phyloP scores from a whole-genome alignment of 495 filamentous ascomycete genomes.

The Aspergillus nanangensis region DNA sequence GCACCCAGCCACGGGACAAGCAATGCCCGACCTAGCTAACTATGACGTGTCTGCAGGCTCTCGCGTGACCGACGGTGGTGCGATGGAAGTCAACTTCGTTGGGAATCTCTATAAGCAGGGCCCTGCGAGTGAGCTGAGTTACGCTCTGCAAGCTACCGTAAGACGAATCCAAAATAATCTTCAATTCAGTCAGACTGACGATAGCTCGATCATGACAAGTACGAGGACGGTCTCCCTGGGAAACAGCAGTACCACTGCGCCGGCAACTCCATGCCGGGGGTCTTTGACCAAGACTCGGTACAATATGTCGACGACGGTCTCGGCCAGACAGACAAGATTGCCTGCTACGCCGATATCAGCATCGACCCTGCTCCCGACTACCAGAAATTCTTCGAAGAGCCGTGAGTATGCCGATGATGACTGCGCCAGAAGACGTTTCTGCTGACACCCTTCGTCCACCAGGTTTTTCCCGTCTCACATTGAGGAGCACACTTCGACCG shows the following conservation, averaged over 20 bases:
- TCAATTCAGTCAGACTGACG: too few relatives aligned
- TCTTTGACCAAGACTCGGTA: slow-evolving; percentile 8
- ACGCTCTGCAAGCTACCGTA: slow-evolving; percentile 4
- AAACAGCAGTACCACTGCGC: slow-evolving; percentile 10
- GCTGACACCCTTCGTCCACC: not conserved
- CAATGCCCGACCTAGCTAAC: not conserved
- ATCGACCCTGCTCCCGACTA: slow-evolving; percentile 7
- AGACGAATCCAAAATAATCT: too few relatives aligned
- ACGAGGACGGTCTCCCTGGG: slow-evolving; percentile 7
- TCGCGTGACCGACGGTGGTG: slow-evolving; percentile 8
- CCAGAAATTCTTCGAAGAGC: slow-evolving; percentile 10
- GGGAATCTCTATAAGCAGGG: slow-evolving; percentile 10
- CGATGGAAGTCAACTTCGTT: slow-evolving; percentile 11
- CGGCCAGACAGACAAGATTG: slow-evolving; percentile 5
- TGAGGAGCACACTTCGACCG: slow-evolving; percentile 6
- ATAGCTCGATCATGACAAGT: too few relatives aligned
- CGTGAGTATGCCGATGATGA: slow-evolving; percentile 1
- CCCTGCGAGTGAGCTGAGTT: slow-evolving; percentile 2
- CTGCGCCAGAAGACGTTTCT: too few relatives aligned
- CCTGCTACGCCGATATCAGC: slow-evolving; percentile 8
- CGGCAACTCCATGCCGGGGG: slow-evolving; percentile 8
- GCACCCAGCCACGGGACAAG: not conserved
- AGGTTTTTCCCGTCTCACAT: slow-evolving; percentile 11
- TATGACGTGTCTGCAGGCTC: too few relatives aligned
- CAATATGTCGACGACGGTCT: slow-evolving; percentile 5